Base-by-base conservation (phyloP, 2,329 filamentous ascomycete species). In the Fusarium xyrophilum region DNA sequence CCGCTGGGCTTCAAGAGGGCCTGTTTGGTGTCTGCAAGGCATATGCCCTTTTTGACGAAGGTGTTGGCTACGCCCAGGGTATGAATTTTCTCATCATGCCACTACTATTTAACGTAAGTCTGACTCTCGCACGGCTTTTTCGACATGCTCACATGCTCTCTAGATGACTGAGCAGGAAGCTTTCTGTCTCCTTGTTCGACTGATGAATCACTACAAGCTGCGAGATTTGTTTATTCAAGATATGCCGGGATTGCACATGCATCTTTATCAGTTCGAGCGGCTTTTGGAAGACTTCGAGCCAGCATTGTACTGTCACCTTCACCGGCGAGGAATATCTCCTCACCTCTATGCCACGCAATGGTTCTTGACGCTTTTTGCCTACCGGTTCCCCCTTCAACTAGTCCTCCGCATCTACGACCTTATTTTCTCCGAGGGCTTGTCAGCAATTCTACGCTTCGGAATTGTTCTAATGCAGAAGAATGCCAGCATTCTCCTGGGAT, bases 61-160 rank as follows among this genome's bases (percentile, higher is more conserved):
- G 86, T 11, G 96, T 99, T 36, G 95, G 96, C 33, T 99, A 99
- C 78, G 95, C 96, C 0, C 96, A 99, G 79, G 96, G 96, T 76
- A 97, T 99, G 92, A 99, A 98, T 77, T 99, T 99, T 75, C 88
- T 99, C 63, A 92, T 93, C 50, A 98, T 98, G 93, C 96, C 96
- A 27, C 79, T 99, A 21, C 83, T 99, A 2, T 97, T 99, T 82
- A 98, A 97, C 77, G 90, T 92, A 81, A 84, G 89, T 60, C 21
- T 21, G 9, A 15, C n/a, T 13, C 15, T 25, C 4, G 4, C n/a
- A 14, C 28, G 6, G 6, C 4, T 25, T 4, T 32, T 14, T 13
- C 21, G 23, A 32, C 27, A 58, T 55, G 32, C 57, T 74, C 28
- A 74, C 48, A 17, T 14, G 27, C 6, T 61, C 10, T 28, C 23